Evolutionary conservation across 805 yeast species (phyloP), one percentile per base, ranked within the genome.

Genomic region (Diddensiella santjacobensis): DNA sequence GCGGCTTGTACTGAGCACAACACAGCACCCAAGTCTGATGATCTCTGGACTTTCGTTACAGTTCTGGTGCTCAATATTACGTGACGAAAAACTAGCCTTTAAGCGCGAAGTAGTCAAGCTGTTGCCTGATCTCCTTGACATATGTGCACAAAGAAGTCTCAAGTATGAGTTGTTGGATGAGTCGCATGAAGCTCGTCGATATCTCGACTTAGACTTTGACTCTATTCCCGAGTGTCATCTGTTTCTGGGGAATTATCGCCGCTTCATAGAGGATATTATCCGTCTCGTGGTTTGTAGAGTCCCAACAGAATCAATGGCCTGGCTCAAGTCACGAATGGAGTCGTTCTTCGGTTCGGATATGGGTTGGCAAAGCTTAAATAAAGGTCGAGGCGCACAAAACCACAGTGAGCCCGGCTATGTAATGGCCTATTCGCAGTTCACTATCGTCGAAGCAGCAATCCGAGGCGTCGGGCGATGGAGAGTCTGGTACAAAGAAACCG

Each of bases 381-480:
- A 78, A 2, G 69, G 76, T 36, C 74, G 74, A 45, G 19, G 23
- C 11, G 46, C 50, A 19, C 55, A 54, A 23, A 78, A 75, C 41
- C 75, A 77, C 50, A 74, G 74, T 49, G 77, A 77, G 1, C 84
- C 96, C 0, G 58, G 63, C 3, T 86, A 79, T 61, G 75, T 84
- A 38, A 76, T 80, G 51, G 93, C 95, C 0, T 76, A 83, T 45
- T 79, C 95, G 0, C 96, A 89, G 62, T 81, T 93, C 52, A 83
- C 81, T 61, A 80, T 89, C 22, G 87, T 89, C 22, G 98, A 91
- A 65, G 84, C 96, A 30, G 84, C 95, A 56, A 79, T 93, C 29
- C 78, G 96, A 51, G 99, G 98, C 31, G 83, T 95, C 20, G 82
- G 93, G 10, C 78, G 99, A 61, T 95, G 99, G 99, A 80, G 87